Base-by-base conservation (phyloP, 164 flowering plant genomes). In the Akebia trifoliata region DNA sequence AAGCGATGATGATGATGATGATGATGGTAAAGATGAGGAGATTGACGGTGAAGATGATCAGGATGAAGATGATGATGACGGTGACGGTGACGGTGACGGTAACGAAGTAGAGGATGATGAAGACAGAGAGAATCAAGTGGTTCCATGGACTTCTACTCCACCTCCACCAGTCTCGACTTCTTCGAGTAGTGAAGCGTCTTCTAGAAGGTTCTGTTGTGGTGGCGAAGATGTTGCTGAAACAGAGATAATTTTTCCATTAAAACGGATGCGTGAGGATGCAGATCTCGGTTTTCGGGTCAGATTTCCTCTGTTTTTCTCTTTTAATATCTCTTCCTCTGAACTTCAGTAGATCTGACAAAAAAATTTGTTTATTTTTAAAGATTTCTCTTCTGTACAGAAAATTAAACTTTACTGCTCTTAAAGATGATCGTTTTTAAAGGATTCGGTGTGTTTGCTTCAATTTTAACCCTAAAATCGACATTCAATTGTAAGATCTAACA, bases 71-170 rank as follows among this genome's bases (percentile, higher is more conserved):
- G 68, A 56, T 1, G 59, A 64, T 0, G 66, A 46, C 4, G 68
- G 46, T 1, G 70, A 65, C 0, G 62, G 45, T 9, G 61, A 50
- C 3, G 61, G 15, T 2, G 59, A 60, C n/a, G n/a, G n/a, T 3
- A 20, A 17, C 1, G 63, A 61, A 0, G 60, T 5, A 1, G 74
- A 54, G 0, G 63, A 58, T 25, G 64, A 59, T 17, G 72, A 56
- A 5, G 69, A 72, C 22, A 69, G 61, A 35, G 72, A 68, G 29
- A 72, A 68, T 52, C 76, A 72, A 55, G 76, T 72, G 6, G 76
- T 72, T 47, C 76, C 76, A 9, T 72, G 66, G 76, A 44, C 66
- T n/a, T 50, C 60, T 17, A 56, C 74, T 0, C 62, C 66, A 17
- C 61, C 74, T 3, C 66, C 70, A 4, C 72, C 72, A 17, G 45